phyloP scores from a whole-genome alignment of 2,329 filamentous ascomycete species.

The Cladosporium cucumerinum region DNA sequence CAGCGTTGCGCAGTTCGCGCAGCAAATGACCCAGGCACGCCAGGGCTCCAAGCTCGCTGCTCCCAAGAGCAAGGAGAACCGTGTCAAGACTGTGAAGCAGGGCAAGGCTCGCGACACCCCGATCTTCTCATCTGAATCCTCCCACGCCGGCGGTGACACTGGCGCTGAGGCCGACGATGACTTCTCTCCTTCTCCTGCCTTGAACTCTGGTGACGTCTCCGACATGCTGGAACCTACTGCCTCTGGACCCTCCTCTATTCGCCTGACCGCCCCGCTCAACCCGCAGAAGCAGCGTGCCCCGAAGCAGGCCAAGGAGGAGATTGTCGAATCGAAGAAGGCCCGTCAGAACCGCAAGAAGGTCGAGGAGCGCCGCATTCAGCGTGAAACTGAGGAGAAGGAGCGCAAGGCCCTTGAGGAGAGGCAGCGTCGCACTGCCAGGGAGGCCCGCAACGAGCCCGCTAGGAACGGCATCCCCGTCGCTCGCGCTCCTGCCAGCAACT shows the following conservation, averaged over 20 bases:
- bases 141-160: conserved; percentile 67
- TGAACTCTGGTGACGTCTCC: conserved; percentile 64
- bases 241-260: conserved; percentile 69
- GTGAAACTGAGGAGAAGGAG: conserved; percentile 74
- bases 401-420: conserved; percentile 75
- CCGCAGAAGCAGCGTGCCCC: conserved; percentile 52
- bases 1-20: conserved; percentile 73
- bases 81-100: conserved; percentile 67
- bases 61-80: conserved; percentile 33
- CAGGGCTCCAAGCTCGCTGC: conserved; percentile 59
- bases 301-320: conserved; percentile 58
- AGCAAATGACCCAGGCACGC: conserved; percentile 67
- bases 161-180: conserved; percentile 80
- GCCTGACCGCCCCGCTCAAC: conserved; percentile 67
- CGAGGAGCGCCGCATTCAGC: conserved; percentile 70
- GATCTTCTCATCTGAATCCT: conserved; percentile 57
- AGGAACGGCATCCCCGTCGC: conserved; percentile 66
- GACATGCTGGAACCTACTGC: conserved; percentile 84
- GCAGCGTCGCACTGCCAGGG: conserved; percentile 76
- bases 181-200: conserved; percentile 68
- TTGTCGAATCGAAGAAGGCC: conserved; percentile 87
- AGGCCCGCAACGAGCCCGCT: conserved; percentile 76
- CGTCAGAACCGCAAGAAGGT: conserved; percentile 87
- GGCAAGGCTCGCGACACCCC: conserved; percentile 38
- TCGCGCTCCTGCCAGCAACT: conserved; percentile 49